A percentile compares a stretch with the other conserved stretches of the same genome.
These are phyloP conservation scores for Stentor coeruleus DNA, from an alignment of 73 alveolate species.

Conservation along the genomic window DNA sequence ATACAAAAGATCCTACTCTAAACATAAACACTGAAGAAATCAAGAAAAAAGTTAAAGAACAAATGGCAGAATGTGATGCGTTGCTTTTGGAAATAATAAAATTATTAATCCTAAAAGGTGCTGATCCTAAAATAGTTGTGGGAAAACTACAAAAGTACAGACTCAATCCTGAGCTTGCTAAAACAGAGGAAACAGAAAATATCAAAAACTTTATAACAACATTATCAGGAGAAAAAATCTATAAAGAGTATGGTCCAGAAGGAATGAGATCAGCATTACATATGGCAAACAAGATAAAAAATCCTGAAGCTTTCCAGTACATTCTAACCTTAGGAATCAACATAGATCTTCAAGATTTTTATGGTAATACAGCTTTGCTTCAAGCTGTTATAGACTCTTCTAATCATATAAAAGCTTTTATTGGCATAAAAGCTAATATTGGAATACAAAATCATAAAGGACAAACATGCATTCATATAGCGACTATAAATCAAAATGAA, in stretches of 20 bases:
- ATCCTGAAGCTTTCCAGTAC: constrained; percentile 30
- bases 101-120: background rate
- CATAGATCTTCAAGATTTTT: constrained; percentile 52
- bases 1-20: background rate
- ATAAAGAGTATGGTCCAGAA: constrained; percentile 33
- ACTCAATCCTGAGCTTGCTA: background rate
- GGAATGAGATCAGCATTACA: constrained; percentile 43
- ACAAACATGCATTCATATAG: background rate
- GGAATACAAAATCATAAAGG: background rate
- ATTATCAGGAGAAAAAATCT: background rate
- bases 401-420: constrained; percentile 38
- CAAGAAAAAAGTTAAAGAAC: background rate
- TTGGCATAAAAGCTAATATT: constrained; percentile 46
- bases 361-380: constrained; percentile 58
- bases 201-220: background rate
- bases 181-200: constrained; percentile 1
- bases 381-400: constrained; percentile 37
- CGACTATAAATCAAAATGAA: background rate
- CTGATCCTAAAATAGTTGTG: background rate
- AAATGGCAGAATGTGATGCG: background rate
- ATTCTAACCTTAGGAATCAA: constrained; percentile 38
- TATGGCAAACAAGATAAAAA: constrained; percentile 2
- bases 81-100: constrained; percentile 16
- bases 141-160: background rate
- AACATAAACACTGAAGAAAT: background rate